Conservation (phyloP, 2,329 filamentous ascomycete genomes). For the Parafenestella ontariensis region DNA sequence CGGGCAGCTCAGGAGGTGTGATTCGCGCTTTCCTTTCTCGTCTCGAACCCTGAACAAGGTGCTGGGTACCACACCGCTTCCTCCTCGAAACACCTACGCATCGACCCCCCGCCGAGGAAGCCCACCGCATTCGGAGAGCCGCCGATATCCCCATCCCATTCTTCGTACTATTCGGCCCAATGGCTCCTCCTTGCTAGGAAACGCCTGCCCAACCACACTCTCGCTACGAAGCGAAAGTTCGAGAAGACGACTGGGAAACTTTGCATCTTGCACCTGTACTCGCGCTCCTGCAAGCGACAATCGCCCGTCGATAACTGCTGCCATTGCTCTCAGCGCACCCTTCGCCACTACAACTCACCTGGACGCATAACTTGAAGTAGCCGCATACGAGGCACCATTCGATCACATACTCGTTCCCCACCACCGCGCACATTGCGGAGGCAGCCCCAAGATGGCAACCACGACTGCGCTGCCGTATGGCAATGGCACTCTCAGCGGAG, state of each 20-base stretch:
- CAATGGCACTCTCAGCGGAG: slow-evolving; percentile 11
- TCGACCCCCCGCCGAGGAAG: slow-evolving; percentile 21
- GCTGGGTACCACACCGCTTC: slow-evolving; percentile 38
- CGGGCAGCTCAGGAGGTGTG: slow-evolving; percentile 11
- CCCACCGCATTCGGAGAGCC: slow-evolving; percentile 9
- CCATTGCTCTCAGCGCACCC: not conserved
- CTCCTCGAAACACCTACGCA: slow-evolving; percentile 33
- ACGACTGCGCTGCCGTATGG: slow-evolving; percentile 20
- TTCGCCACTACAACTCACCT: not conserved
- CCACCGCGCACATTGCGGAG: not conserved
- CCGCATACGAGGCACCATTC: slow-evolving; percentile 9
- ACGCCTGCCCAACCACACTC: slow-evolving; percentile 16
- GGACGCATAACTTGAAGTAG: not conserved
- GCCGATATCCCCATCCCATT: slow-evolving; percentile 19
- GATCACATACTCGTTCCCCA: not conserved
- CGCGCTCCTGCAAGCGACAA: not conserved
- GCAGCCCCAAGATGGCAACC: slow-evolving; percentile 20
- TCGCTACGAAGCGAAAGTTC: slow-evolving; percentile 14
- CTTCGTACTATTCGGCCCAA: slow-evolving; percentile 25
- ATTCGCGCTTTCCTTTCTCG: slow-evolving; percentile 36
- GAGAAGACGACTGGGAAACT: not conserved
- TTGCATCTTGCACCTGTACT: not conserved
- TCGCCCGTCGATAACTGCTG: not conserved
- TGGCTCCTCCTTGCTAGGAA: slow-evolving; percentile 29
- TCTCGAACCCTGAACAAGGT: slow-evolving; percentile 33